These are phyloP conservation scores for Monilinia aucupariae DNA, from an alignment of 2,329 filamentous ascomycete genomes.

Conservation along the genomic window DNA sequence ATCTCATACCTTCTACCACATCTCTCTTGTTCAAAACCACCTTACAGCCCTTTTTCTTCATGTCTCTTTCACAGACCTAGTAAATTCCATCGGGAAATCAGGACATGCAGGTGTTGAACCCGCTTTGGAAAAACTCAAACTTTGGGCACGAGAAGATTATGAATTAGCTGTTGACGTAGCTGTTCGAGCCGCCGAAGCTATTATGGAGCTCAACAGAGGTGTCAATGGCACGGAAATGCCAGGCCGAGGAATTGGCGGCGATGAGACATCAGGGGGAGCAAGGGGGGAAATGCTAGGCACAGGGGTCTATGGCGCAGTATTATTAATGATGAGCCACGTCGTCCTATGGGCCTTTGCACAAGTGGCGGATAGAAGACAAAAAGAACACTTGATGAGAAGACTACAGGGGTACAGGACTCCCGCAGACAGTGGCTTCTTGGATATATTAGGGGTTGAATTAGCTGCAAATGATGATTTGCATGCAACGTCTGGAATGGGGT, in stretches of 20 bases:
- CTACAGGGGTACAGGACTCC: background rate
- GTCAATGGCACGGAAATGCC: background rate
- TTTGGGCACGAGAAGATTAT: slow-evolving; percentile 20
- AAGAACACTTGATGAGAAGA: background rate
- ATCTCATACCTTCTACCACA: slow-evolving; percentile 3
- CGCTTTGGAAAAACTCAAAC: slow-evolving; percentile 22
- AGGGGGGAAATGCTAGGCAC: slow-evolving; percentile 19
- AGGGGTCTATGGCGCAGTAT: slow-evolving; percentile 23
- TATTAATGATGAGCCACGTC: slow-evolving; percentile 26
- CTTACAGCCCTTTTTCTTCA: slow-evolving; percentile 1
- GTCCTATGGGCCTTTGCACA: slow-evolving; percentile 26
- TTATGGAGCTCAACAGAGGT: slow-evolving; percentile 16
- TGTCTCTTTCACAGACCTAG: background rate
- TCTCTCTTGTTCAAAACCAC: slow-evolving; percentile 6
- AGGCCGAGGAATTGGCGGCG: background rate
- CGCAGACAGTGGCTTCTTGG: background rate
- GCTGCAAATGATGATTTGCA: background rate
- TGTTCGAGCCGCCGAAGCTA: slow-evolving; percentile 21
- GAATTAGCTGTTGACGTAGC: slow-evolving; percentile 21
- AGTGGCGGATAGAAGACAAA: slow-evolving; percentile 18
- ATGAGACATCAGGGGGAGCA: background rate
- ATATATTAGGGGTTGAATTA: background rate
- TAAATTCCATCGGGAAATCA: slow-evolving; percentile 8
- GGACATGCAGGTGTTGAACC: slow-evolving; percentile 19
- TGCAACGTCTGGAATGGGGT: background rate